phyloP scores from a whole-genome alignment of 352 stramenopile species.

The Aphanomyces astaci region DNA sequence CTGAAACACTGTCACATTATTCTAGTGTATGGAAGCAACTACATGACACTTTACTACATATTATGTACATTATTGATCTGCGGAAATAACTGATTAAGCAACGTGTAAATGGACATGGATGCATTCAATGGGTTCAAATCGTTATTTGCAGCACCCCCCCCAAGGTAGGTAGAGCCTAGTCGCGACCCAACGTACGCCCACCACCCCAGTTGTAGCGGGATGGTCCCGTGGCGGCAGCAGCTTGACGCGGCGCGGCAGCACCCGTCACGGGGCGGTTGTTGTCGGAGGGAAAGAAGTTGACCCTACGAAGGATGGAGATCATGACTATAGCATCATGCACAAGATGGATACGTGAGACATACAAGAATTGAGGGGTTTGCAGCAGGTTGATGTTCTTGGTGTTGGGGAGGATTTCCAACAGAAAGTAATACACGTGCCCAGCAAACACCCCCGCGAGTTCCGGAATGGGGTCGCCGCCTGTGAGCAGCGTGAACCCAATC shows the following conservation, averaged over 20 bases:
- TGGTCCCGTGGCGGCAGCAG: slow-evolving; percentile 24
- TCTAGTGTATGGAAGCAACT: no score
- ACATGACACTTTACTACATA: no score
- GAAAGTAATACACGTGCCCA: slow-evolving; percentile 86
- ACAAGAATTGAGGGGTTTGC: slow-evolving; percentile 78
- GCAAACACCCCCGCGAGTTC: slow-evolving; percentile 79
- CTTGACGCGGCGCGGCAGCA: slow-evolving; percentile 30
- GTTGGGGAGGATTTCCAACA: slow-evolving; percentile 77
- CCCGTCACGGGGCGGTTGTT: slow-evolving; percentile 53
- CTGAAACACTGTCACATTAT: no score
- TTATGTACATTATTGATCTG: no score
- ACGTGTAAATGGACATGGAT: neutral
- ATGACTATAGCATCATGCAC: no score
- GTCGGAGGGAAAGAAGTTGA: slow-evolving; percentile 58
- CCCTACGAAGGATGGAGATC: neutral
- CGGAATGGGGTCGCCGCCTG: slow-evolving; percentile 80
- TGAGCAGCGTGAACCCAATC: slow-evolving; percentile 83
- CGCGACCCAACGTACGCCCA: slow-evolving; percentile 2
- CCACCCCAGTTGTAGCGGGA: slow-evolving; percentile 18
- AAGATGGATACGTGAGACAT: slow-evolving; percentile 26
- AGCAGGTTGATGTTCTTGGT: slow-evolving; percentile 80
- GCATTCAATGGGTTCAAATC: neutral
- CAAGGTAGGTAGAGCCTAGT: no score
- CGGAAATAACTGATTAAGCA: neutral
- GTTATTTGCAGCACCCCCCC: no score